Evolutionary conservation across 768 basidiomycete genomes (phyloP).

Genomic region (Coprinopsis cinerea): DNA sequence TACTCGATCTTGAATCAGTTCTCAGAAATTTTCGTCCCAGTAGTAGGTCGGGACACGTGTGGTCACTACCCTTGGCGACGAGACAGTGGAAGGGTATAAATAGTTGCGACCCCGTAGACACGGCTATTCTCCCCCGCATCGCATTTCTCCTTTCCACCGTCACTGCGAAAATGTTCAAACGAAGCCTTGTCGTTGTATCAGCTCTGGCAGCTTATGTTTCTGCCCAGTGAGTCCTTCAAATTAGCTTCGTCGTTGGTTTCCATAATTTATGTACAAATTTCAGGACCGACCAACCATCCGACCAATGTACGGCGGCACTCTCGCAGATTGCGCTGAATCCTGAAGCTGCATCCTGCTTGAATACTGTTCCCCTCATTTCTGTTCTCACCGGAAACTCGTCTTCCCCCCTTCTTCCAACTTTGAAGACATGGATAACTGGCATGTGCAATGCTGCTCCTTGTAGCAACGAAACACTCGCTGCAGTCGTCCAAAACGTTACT

Average conservation of each 20-base stretch:
- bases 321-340: slow-evolving; percentile 35
- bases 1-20: too few relatives aligned
- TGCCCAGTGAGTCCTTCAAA: slow-evolving; percentile 43
- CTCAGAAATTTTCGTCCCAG: too few relatives aligned
- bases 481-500: slow-evolving; percentile 49
- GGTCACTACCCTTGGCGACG: too few relatives aligned
- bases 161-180: slow-evolving; percentile 15
- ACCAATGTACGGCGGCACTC: slow-evolving; percentile 49
- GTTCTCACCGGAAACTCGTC: slow-evolving; percentile 28
- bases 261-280: too few relatives aligned
- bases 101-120: too few relatives aligned
- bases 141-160: slow-evolving; percentile 11
- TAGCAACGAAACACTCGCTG: slow-evolving; percentile 52
- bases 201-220: slow-evolving; percentile 28
- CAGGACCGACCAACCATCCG: too few relatives aligned
- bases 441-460: slow-evolving; percentile 49
- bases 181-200: slow-evolving; percentile 23
- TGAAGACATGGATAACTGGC: slow-evolving; percentile 58
- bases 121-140: slow-evolving; percentile 12
- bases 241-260: too few relatives aligned
- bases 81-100: too few relatives aligned
- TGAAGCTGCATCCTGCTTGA: slow-evolving; percentile 44
- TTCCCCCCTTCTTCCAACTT: slow-evolving; percentile 37
- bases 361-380: slow-evolving; percentile 37
- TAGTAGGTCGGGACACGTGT: too few relatives aligned